Evolutionary conservation across 2,329 filamentous ascomycete genomes (phyloP), one percentile per base, ranked within the genome.

Genomic region (Cadophora malorum): DNA sequence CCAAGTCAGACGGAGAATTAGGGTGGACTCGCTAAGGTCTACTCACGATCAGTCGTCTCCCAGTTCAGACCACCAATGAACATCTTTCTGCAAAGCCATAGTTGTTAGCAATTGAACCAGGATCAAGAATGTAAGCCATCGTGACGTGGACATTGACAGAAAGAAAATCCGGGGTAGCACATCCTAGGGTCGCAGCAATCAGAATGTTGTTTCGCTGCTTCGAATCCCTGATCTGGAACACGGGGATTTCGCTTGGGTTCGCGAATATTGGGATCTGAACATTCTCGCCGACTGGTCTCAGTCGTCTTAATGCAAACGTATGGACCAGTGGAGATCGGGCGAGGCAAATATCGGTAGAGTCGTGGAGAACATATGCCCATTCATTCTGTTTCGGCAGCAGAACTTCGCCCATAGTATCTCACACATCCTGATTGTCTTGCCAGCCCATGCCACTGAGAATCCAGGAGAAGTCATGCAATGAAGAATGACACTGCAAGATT

Each of bases 51-150:
- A 66, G 96, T 98, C 19, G 96, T 99, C 81, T 99, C 96, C 96
- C 96, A 99, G 79, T 99, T 99, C 65, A 99, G 83, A 50, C 96
- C 96, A 76, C 96, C 96, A 81, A 99, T 99, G 76, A 99, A 99
- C 96, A 99, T 99, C 84, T 99, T 99, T 77, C 96, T 99, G 82
- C 77, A 75, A 62, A 68, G 78, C 72, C 75, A 74, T 68, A 14
- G 63, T 60, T 67, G 67, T 77, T 69, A 77, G 75, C 69, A 70
- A 71, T 49, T 69, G 67, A 35, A 38, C 38, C 53, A 53, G 14
- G 16, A 45, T 67, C 31, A 63, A 63, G 61, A 41, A 67, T 67
- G 49, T 33, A 38, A 63, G 41, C 10, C 12, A 14, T 38, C 35
- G 8, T 14, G 35, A 9, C 7, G 35, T 38, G 12, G 12, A 38